Evolutionary conservation across 352 stramenopile genomes (phyloP).

Genomic region (Plasmopara muralis): DNA sequence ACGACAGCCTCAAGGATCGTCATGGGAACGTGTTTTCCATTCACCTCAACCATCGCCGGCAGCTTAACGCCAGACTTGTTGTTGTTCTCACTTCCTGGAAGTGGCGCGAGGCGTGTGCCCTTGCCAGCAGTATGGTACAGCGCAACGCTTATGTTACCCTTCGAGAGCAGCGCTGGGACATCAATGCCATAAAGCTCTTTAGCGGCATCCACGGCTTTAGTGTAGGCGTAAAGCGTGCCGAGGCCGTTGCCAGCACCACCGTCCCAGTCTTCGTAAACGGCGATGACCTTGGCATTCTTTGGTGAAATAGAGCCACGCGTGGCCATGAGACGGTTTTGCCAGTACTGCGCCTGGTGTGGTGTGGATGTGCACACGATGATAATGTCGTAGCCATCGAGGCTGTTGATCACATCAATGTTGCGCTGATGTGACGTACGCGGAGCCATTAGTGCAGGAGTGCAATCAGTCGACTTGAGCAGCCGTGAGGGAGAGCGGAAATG

Average conservation of each 20-base stretch:
- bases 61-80: slow-evolving; percentile 99
- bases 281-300: slow-evolving; percentile 89
- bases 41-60: slow-evolving; percentile 87
- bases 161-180: slow-evolving; percentile 70
- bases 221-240: slow-evolving; percentile 94
- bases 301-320: slow-evolving; percentile 78
- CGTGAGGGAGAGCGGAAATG: slow-evolving; percentile 28
- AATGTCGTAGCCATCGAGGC: slow-evolving; percentile 91
- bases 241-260: slow-evolving; percentile 95
- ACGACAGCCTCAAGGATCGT: slow-evolving; percentile 97
- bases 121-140: slow-evolving; percentile 98
- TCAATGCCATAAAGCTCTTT: slow-evolving; percentile 85
- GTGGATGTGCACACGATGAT: slow-evolving; percentile 97
- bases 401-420: slow-evolving; percentile 85
- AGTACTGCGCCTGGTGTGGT: slow-evolving; percentile 94
- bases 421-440: slow-evolving; percentile 41
- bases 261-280: slow-evolving; percentile 94
- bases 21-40: slow-evolving; percentile 86
- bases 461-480: slow-evolving; percentile 4
- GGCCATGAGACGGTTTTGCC: slow-evolving; percentile 92
- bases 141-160: slow-evolving; percentile 83
- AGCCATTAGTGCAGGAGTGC: slow-evolving; percentile 23
- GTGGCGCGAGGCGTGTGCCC: slow-evolving; percentile 93
- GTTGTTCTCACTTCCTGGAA: slow-evolving; percentile 97
- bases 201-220: slow-evolving; percentile 88